Conservation (phyloP, 164 flowering plant species). For the Magnolia sinica region DNA sequence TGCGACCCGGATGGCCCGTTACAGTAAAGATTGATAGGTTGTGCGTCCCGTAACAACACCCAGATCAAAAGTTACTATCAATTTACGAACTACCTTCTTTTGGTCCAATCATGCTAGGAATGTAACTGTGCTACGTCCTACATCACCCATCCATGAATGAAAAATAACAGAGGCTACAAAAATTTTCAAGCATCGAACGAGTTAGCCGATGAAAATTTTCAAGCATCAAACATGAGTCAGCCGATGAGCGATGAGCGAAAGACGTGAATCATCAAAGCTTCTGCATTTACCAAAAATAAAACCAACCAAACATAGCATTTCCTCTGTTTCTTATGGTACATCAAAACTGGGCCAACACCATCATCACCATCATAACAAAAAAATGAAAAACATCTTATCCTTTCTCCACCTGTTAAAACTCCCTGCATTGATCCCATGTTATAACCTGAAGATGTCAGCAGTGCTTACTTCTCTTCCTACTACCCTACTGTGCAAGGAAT, state of each 20-base stretch:
- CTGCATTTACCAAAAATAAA: background rate
- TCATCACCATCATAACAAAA: conserved; percentile 2
- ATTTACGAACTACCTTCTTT: too few species aligned
- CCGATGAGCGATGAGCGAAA: background rate
- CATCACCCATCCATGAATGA: background rate
- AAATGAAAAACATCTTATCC: background rate
- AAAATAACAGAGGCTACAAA: background rate
- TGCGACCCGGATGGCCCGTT: too few species aligned
- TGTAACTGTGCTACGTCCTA: too few species aligned
- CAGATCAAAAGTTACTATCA: too few species aligned
- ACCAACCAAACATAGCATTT: conserved; percentile 15
- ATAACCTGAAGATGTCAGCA: conserved; percentile 25
- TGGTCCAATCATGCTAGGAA: too few species aligned
- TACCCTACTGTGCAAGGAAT: background rate
- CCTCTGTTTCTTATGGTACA: conserved; percentile 22
- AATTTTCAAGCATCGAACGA: background rate
- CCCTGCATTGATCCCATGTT: conserved; percentile 6
- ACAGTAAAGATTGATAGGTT: too few species aligned
- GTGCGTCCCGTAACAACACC: too few species aligned
- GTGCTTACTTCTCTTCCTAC: conserved; percentile 16
- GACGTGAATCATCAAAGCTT: background rate
- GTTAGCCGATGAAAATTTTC: background rate
- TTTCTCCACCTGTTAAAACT: background rate
- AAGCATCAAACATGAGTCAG: background rate
- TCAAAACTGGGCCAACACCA: conserved; percentile 25